These are phyloP conservation scores for Collybia sp. DNA, from an alignment of 768 basidiomycete genomes.

Conservation along the genomic window DNA sequence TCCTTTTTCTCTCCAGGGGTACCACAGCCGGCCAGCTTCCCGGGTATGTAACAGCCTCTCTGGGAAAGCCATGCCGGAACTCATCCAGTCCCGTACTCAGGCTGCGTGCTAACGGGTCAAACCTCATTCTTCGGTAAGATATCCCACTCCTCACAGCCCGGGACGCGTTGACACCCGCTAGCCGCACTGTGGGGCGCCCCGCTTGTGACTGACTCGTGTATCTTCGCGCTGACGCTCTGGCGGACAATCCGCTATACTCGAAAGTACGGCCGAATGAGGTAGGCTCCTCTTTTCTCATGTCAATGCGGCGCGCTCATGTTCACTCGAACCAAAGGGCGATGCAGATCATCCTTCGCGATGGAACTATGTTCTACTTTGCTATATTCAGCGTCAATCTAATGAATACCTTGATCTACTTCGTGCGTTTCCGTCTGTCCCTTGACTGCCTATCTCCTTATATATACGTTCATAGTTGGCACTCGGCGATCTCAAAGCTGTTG, in stretches of 20 bases:
- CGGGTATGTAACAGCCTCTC: no score
- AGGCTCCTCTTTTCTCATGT: background rate
- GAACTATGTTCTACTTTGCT: conserved; percentile 15
- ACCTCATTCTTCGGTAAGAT: conserved; percentile 13
- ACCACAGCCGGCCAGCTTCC: no score
- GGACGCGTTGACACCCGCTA: background rate
- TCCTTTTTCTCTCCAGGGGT: no score
- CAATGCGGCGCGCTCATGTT: no score
- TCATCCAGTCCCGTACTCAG: background rate
- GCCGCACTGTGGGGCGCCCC: conserved; percentile 18
- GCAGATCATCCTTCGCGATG: conserved; percentile 16
- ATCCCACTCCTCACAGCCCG: background rate
- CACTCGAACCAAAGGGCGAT: background rate
- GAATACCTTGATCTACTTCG: conserved; percentile 19
- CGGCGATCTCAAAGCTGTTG: conserved; percentile 15
- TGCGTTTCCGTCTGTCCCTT: conserved; percentile 3
- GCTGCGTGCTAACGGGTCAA: conserved; percentile 16
- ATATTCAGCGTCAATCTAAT: conserved; percentile 18
- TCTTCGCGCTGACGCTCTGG: conserved; percentile 16
- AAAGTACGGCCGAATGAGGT: conserved; percentile 13
- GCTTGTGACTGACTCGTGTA: conserved; percentile 14
- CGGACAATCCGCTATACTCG: conserved; percentile 10
- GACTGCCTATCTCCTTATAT: no score
- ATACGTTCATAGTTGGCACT: conserved; percentile 8
- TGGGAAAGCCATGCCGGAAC: background rate